Percentiles rank a stretch among this genome's conserved stretches.
Conservation (phyloP, 208 protist species). For the Angomonas deanei region DNA sequence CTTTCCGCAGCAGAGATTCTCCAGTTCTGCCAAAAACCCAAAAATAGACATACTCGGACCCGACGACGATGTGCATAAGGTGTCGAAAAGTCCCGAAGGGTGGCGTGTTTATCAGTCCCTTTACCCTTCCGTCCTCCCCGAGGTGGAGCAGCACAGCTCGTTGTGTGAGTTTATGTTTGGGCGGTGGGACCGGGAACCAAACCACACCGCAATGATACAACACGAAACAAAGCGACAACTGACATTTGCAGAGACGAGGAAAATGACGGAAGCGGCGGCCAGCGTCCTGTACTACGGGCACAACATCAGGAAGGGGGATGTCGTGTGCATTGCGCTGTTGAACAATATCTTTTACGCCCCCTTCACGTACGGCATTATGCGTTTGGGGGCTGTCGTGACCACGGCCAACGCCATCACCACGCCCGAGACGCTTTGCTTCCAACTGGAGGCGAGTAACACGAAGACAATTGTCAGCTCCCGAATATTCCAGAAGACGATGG, state of each 20-base stretch:
- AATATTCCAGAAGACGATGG: constrained; percentile 4
- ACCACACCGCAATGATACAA: background rate
- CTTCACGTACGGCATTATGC: constrained; percentile 20
- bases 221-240: constrained; percentile 1
- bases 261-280: constrained; percentile 17
- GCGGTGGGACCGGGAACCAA: background rate
- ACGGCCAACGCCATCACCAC: constrained; percentile 17
- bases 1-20: too few relatives aligned
- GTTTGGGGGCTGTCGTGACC: constrained; percentile 24
- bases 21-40: too few relatives aligned
- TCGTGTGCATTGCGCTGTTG: background rate
- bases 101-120: background rate
- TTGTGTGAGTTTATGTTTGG: background rate
- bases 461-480: constrained; percentile 19
- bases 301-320: constrained; percentile 3
- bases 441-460: constrained; percentile 12
- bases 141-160: constrained; percentile 12
- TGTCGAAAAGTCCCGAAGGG: too few relatives aligned
- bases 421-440: constrained; percentile 12
- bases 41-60: too few relatives aligned
- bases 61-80: too few relatives aligned
- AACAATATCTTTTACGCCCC: constrained; percentile 13
- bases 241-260: background rate
- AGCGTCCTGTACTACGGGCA: constrained; percentile 27
- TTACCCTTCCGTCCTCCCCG: background rate